Evolutionary conservation across 1,139 yeast species (phyloP), one percentile per base, ranked within the genome.

Genomic region (Sugiyamaella japonica): DNA sequence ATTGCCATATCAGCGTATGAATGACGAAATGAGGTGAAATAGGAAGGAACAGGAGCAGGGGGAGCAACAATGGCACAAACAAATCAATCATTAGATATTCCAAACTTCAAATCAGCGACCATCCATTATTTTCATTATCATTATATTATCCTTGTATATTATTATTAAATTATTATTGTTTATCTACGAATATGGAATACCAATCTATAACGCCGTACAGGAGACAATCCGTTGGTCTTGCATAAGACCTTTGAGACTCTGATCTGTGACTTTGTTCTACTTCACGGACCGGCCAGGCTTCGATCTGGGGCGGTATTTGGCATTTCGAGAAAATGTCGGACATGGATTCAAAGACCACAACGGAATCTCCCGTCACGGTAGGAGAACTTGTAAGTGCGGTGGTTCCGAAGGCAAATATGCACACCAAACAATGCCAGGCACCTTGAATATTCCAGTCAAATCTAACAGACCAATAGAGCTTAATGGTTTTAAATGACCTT

Each of bases 401-500:
- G 7, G 41, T 20, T 20, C 5, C 25, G 6, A 6, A 20, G 6
- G 25, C 25, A 20, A 20, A 20, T 20, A 20, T 20, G 25, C 25
- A 20, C 25, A 20, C 25, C 6, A 20, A 20, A 6, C 25, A 20
- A 20, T 20, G 25, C 6, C 25, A 20, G 25, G 25, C 25, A 20
- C 25, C 25, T 6, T 20, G 25, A 20, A n/a, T n/a, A n/a, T n/a
- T n/a, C 9, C 32, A 10, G 7, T 20, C 25, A 20, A 20, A 6
- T 20, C 25, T 20, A 31, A 34, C 15, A 23, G 9, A 17, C 7
- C 10, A 25, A 16, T 38, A 66, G 68, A 65, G 70, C 52, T 52
- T 64, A 13, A 60, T 71, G 32, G 67, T 77, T 2, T 66, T 77
- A 31, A 68, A 70, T 43, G 75, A 72, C 44, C 66, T 79, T 63